Conservation (phyloP, 2,329 filamentous ascomycete species). For the Massarina eburnea region DNA sequence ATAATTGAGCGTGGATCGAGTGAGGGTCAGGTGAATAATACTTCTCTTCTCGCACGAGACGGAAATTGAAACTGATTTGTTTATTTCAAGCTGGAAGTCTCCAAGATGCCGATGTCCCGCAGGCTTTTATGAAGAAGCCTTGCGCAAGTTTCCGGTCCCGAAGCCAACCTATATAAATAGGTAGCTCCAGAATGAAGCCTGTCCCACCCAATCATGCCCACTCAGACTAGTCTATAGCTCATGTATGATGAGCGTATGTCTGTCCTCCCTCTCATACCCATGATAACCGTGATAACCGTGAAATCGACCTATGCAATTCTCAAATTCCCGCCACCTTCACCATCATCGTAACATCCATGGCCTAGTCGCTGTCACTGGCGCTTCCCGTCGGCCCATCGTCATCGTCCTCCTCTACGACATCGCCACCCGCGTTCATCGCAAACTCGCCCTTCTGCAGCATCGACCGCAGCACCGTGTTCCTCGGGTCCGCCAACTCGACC, state of each 20-base stretch:
- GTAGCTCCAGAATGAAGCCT: no score
- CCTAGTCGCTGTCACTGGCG: constrained; percentile 50
- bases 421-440: constrained; percentile 51
- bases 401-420: constrained; percentile 52
- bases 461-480: constrained; percentile 62
- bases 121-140: no score
- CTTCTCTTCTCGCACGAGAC: background rate
- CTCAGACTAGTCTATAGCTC: no score
- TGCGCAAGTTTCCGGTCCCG: no score
- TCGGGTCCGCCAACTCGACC: constrained; percentile 71
- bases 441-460: constrained; percentile 73
- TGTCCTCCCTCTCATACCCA: no score
- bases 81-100: background rate
- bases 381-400: constrained; percentile 51
- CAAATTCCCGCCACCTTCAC: background rate
- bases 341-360: no score
- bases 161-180: no score
- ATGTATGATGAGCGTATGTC: no score
- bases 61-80: background rate
- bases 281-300: no score
- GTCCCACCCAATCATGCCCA: no score
- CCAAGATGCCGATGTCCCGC: background rate
- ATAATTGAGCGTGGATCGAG: no score
- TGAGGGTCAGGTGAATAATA: background rate
- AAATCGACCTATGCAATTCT: background rate